Percentiles rank a stretch among this genome's conserved stretches.
phyloP scores from a whole-genome alignment of 2,329 filamentous ascomycete species.

The Zalaria obscura region DNA sequence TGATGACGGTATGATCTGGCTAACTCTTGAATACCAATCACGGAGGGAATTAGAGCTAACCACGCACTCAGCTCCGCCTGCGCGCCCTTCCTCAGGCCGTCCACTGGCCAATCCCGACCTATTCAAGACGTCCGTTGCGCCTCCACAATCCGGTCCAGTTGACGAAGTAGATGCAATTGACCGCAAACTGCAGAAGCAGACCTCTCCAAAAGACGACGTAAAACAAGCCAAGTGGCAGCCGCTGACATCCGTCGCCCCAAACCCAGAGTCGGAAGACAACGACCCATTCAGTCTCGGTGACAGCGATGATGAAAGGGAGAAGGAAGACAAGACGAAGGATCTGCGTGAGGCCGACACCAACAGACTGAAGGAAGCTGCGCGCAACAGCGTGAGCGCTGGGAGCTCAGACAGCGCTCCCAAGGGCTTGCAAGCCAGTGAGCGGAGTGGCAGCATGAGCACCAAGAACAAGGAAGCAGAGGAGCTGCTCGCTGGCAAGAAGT shows the following conservation, averaged over 20 bases:
- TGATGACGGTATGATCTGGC: slow-evolving; percentile 34
- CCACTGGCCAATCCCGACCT: slow-evolving; percentile 64
- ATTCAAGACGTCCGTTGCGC: slow-evolving; percentile 54
- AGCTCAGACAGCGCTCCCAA: slow-evolving; percentile 13
- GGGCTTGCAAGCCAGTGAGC: slow-evolving; percentile 23
- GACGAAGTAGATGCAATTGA: slow-evolving; percentile 72
- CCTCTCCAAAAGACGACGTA: slow-evolving; percentile 4
- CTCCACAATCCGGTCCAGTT: slow-evolving; percentile 45
- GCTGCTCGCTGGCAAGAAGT: slow-evolving; percentile 17
- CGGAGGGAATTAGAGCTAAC: not conserved
- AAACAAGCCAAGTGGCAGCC: slow-evolving; percentile 97
- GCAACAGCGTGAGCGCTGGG: slow-evolving; percentile 42
- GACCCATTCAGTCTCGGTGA: slow-evolving; percentile 95
- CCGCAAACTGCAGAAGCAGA: slow-evolving; percentile 23
- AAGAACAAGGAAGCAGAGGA: slow-evolving; percentile 33
- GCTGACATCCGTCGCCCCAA: slow-evolving; percentile 69
- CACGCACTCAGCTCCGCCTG: slow-evolving; percentile 31
- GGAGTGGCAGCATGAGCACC: slow-evolving; percentile 26
- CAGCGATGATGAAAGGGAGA: slow-evolving; percentile 79
- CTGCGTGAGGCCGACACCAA: slow-evolving; percentile 37
- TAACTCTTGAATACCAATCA: not conserved
- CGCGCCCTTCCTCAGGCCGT: slow-evolving; percentile 39
- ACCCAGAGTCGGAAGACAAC: slow-evolving; percentile 69
- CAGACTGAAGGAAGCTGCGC: slow-evolving; percentile 34
- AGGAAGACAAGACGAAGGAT: slow-evolving; percentile 48